These are phyloP conservation scores for Macrotyloma uniflorum DNA, from an alignment of 306 rosid species.

Conservation along the genomic window DNA sequence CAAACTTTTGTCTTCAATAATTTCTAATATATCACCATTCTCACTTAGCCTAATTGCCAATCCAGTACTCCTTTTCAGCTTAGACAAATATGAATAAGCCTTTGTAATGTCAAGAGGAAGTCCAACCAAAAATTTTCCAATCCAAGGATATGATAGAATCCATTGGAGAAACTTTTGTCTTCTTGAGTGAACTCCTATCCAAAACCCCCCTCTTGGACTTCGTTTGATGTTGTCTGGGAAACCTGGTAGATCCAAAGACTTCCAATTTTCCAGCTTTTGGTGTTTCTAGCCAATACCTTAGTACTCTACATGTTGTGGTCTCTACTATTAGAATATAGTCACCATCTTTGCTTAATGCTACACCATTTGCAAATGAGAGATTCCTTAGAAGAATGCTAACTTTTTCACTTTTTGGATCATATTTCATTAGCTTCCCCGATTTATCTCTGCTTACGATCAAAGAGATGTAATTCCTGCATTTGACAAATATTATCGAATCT, in stretches of 20 bases:
- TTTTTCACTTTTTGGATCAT: conserved; percentile 58
- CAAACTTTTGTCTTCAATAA: conserved; percentile 45
- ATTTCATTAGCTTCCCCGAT: conserved; percentile 71
- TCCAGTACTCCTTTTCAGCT: conserved; percentile 51
- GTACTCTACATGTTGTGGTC: conserved; percentile 59
- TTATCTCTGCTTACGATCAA: conserved; percentile 59
- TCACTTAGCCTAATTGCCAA: conserved; percentile 70
- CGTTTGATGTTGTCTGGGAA: conserved; percentile 80
- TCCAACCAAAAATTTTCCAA: conserved; percentile 55
- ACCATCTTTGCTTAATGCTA: conserved; percentile 54
- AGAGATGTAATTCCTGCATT: conserved; percentile 63
- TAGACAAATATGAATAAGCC: conserved; percentile 51
- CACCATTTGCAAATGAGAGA: conserved; percentile 80
- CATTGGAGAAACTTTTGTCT: conserved; percentile 38
- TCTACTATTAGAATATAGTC: conserved; percentile 63
- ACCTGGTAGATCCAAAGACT: conserved; percentile 64
- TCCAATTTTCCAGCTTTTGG: conserved; percentile 56
- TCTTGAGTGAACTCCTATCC: conserved; percentile 77
- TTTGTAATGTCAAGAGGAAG: conserved; percentile 56
- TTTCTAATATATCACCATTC: conserved; percentile 60
- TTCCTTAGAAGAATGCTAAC: conserved; percentile 51
- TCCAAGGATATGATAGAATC: conserved; percentile 54
- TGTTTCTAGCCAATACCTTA: conserved; percentile 70
- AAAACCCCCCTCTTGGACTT: conserved; percentile 79
- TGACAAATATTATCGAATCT: neutral